Conservation (phyloP, 78 protist genomes). For the Creolimax fragrantissima region DNA sequence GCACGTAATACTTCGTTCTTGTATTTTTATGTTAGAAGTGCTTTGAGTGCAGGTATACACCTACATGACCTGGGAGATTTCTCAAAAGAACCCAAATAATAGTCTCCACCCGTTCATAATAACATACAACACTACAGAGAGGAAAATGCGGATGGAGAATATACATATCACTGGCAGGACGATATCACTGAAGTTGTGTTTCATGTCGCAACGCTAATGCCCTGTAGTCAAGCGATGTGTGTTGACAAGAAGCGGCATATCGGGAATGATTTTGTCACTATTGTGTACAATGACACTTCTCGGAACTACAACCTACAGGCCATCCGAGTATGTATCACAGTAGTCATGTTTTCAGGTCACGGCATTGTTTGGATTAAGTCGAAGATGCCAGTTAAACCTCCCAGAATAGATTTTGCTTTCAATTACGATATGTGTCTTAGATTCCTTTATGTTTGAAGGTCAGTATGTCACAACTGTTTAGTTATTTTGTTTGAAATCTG, state of each 20-base stretch:
- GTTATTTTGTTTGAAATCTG: no score
- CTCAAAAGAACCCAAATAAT: no score
- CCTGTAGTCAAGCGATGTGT: neutral
- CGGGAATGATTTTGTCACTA: conserved; percentile 14
- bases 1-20: no score
- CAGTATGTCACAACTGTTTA: no score
- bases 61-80: no score
- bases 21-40: neutral
- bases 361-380: neutral
- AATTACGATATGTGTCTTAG: no score
- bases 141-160: neutral
- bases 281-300: neutral
- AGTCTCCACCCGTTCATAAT: neutral
- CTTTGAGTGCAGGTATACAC: no score
- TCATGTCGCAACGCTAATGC: conserved; percentile 28
- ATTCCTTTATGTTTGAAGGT: no score
- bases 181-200: neutral
- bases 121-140: neutral
- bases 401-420: no score
- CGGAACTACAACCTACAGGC: neutral
- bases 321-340: neutral
- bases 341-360: neutral
- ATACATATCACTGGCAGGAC: conserved; percentile 14
- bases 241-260: conserved; percentile 22
- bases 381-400: no score